Evolutionary conservation across 805 yeast species (phyloP).

Genomic region (Yamadazyma takamatsuzukensis): DNA sequence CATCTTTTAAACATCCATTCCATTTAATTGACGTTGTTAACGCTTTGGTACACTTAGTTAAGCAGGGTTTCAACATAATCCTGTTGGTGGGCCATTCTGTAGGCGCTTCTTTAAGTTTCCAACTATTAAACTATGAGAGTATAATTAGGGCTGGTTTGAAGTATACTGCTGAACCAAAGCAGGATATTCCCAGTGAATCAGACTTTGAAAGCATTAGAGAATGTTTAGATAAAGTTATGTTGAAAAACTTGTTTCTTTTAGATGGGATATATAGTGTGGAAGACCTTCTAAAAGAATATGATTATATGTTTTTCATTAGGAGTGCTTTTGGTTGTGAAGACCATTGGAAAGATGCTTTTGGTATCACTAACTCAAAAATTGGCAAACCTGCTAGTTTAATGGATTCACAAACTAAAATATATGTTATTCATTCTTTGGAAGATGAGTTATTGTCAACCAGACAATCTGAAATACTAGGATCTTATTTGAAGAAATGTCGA

Average conservation of each 20-base stretch:
- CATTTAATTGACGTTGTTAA: constrained; percentile 54
- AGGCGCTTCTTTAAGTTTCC: constrained; percentile 68
- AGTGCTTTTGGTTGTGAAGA: constrained; percentile 47
- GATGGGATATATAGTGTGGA: constrained; percentile 70
- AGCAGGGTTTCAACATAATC: constrained; percentile 11
- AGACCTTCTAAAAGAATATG: constrained; percentile 56
- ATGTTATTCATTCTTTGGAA: constrained; percentile 54
- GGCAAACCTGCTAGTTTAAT: constrained; percentile 2
- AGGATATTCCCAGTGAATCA: background rate
- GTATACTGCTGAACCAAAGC: constrained; percentile 1
- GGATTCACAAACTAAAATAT: constrained; percentile 14
- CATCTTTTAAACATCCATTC: constrained; percentile 49
- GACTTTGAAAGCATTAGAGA: background rate
- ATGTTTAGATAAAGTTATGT: constrained; percentile 1
- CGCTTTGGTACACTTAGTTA: constrained; percentile 35
- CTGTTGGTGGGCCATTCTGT: constrained; percentile 70
- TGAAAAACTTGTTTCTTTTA: constrained; percentile 16
- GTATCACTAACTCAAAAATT: constrained; percentile 5
- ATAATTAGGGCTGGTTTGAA: constrained; percentile 16
- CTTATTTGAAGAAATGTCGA: constrained; percentile 23
- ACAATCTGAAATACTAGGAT: constrained; percentile 44
- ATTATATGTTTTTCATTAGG: constrained; percentile 55
- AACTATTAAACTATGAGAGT: constrained; percentile 34
- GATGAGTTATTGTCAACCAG: constrained; percentile 61
- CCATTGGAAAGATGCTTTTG: constrained; percentile 22